These are phyloP conservation scores for Acanthamoeba divionensis DNA, from an alignment of 208 protist species.

Conservation along the genomic window DNA sequence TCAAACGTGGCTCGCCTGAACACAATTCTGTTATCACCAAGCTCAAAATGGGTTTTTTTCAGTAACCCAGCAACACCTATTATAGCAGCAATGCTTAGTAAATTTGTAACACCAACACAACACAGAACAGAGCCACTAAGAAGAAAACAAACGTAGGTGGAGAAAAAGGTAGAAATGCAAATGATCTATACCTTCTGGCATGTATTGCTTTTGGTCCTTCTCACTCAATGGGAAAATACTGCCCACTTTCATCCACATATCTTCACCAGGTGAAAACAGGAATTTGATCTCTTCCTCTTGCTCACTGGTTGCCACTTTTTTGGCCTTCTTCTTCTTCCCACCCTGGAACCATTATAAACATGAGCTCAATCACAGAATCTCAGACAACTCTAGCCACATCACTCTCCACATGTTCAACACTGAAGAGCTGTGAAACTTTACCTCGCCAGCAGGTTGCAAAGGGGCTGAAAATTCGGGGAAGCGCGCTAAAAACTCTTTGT, in stretches of 20 bases:
- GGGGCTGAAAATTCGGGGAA: neutral
- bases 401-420: too few relatives aligned
- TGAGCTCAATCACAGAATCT: too few relatives aligned
- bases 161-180: too few relatives aligned
- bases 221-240: neutral
- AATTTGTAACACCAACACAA: too few relatives aligned
- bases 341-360: neutral
- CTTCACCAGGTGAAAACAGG: neutral
- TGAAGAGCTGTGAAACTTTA: too few relatives aligned
- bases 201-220: neutral
- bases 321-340: neutral
- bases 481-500: neutral
- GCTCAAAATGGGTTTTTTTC: neutral
- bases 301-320: neutral
- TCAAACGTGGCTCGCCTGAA: neutral
- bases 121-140: too few relatives aligned
- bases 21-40: neutral
- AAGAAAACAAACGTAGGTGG: too few relatives aligned
- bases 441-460: neutral
- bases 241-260: neutral
- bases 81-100: too few relatives aligned
- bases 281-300: neutral
- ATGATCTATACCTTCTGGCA: too few relatives aligned
- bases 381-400: too few relatives aligned
- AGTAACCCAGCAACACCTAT: neutral